These are phyloP conservation scores for Paxillus rubicundulus DNA, from an alignment of 768 basidiomycete species.

Conservation along the genomic window DNA sequence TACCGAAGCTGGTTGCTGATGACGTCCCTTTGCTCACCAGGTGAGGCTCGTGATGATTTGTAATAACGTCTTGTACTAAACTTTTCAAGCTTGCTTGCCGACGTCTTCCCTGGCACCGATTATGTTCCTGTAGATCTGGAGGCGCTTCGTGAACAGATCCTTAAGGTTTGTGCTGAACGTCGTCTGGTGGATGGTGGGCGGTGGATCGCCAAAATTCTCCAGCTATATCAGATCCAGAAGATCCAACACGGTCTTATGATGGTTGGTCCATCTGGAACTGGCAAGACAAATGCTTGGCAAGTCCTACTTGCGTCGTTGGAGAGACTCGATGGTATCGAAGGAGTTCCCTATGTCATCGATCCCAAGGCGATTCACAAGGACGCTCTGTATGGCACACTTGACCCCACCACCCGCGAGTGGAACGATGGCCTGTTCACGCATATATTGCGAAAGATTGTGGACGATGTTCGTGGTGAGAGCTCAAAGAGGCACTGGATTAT, in stretches of 20 bases:
- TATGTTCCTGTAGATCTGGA: slow-evolving; percentile 88
- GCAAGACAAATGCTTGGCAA: slow-evolving; percentile 97
- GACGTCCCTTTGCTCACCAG: slow-evolving; percentile 94
- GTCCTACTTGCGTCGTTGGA: slow-evolving; percentile 89
- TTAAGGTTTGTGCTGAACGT: slow-evolving; percentile 81
- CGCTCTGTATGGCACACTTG: slow-evolving; percentile 93
- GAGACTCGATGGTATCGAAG: slow-evolving; percentile 87
- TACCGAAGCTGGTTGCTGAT: slow-evolving; percentile 95
- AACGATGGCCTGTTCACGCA: slow-evolving; percentile 99
- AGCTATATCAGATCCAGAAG: slow-evolving; percentile 98
- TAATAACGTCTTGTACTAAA: background rate
- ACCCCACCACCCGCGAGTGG: slow-evolving; percentile 98
- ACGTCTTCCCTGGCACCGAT: slow-evolving; percentile 96
- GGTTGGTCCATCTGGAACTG: slow-evolving; percentile 96
- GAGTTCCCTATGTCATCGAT: slow-evolving; percentile 94
- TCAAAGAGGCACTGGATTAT: slow-evolving; percentile 98
- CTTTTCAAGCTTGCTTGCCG: slow-evolving; percentile 72
- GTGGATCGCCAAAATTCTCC: slow-evolving; percentile 95
- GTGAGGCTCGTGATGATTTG: slow-evolving; percentile 39
- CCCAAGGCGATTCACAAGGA: slow-evolving; percentile 99
- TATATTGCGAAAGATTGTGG: slow-evolving; percentile 95
- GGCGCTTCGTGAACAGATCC: slow-evolving; percentile 79
- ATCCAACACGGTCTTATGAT: slow-evolving; percentile 99
- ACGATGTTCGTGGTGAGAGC: slow-evolving; percentile 97
- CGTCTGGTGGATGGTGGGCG: slow-evolving; percentile 82